phyloP scores from a whole-genome alignment of 169 alveolate species.

The Babesia ovata region DNA sequence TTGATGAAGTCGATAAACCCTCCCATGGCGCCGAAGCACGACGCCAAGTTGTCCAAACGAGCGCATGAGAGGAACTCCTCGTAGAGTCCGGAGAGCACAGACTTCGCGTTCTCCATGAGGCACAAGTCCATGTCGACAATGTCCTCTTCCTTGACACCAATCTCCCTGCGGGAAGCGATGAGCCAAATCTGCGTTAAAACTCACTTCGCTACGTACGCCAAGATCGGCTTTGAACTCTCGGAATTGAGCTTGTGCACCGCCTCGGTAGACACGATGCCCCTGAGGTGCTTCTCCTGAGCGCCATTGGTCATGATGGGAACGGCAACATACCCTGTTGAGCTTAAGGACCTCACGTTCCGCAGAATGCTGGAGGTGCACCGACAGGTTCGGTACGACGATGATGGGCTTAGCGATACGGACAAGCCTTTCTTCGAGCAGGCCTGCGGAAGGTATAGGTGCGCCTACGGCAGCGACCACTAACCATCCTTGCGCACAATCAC shows the following conservation, averaged over 20 bases:
- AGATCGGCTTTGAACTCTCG: conserved; percentile 24
- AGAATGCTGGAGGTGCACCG: conserved; percentile 89
- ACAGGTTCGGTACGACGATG: conserved; percentile 91
- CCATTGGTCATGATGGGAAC: background rate
- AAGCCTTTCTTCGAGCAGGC: conserved; percentile 76
- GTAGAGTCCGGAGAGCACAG: conserved; percentile 90
- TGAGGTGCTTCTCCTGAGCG: conserved; percentile 86
- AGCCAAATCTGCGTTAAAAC: background rate
- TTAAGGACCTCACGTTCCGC: conserved; percentile 79
- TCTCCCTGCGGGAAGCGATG: conserved; percentile 39
- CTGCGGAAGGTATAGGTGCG: conserved; percentile 12
- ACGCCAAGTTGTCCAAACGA: conserved; percentile 89
- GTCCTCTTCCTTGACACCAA: conserved; percentile 68
- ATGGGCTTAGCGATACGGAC: conserved; percentile 88
- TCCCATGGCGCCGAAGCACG: conserved; percentile 66
- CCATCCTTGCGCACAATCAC: conserved; percentile 86
- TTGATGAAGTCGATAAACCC: conserved; percentile 67
- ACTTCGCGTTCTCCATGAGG: conserved; percentile 88
- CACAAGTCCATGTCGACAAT: conserved; percentile 87
- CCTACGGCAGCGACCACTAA: background rate
- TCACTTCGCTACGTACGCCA: conserved; percentile 44
- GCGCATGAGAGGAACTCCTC: conserved; percentile 93
- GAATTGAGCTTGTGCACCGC: conserved; percentile 32
- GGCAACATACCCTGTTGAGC: conserved; percentile 41
- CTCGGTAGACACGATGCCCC: conserved; percentile 82